Percentiles rank a stretch among this genome's conserved stretches.
Conservation (phyloP, 306 rosid genomes). For the Dicorynia guianensis region DNA sequence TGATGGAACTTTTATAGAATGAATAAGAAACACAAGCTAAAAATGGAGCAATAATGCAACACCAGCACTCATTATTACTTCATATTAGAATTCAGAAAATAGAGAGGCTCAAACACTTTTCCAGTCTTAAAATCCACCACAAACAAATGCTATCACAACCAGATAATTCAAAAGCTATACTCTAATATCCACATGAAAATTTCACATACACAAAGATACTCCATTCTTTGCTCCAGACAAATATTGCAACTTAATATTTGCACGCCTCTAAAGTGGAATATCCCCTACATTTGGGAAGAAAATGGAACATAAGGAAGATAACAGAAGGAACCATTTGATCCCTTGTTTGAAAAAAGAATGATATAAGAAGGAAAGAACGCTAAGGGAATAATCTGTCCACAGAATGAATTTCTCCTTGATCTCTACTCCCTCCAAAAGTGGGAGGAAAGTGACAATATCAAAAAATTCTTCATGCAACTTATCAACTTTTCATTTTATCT, state of each 20-base stretch:
- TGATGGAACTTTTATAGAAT: conserved; percentile 17
- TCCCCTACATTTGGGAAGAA: too few relatives aligned
- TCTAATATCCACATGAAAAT: conserved; percentile 17
- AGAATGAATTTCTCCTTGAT: conserved; percentile 15
- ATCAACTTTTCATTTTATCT: conserved; percentile 31
- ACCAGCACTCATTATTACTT: conserved; percentile 1
- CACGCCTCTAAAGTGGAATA: too few relatives aligned
- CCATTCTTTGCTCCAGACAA: conserved; percentile 9
- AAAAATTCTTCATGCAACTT: conserved; percentile 13
- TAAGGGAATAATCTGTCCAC: conserved; percentile 10
- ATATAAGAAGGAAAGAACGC: neutral
- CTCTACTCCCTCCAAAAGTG: conserved; percentile 33
- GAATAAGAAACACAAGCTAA: neutral
- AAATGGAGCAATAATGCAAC: conserved; percentile 34
- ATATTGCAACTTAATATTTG: conserved; percentile 17
- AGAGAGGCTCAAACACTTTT: conserved; percentile 5
- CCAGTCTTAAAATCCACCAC: conserved; percentile 17
- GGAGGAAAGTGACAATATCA: conserved; percentile 28
- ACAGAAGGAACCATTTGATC: neutral
- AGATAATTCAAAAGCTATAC: neutral
- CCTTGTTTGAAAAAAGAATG: conserved; percentile 32
- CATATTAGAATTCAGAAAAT: conserved; percentile 18
- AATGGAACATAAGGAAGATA: conserved; percentile 7
- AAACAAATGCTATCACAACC: conserved; percentile 2
- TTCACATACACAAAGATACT: neutral